Base-by-base conservation (phyloP, 305 asterid genomes). In the Fraxinus sp. region DNA sequence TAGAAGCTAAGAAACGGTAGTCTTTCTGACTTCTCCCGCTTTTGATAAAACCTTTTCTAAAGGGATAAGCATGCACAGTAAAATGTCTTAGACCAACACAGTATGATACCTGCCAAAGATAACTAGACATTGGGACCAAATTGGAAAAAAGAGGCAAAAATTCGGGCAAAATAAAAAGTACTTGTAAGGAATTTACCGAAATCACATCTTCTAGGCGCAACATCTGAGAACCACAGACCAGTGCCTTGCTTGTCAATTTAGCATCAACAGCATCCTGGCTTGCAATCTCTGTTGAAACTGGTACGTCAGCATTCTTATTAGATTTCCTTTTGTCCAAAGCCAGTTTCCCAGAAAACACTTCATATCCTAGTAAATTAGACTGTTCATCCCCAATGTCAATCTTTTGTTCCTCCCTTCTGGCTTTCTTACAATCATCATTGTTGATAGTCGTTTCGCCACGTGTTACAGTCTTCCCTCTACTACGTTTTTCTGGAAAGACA, bases 331-430 rank as follows among this genome's bases (percentile, higher is more conserved):
- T 90, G 82, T 93, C 97, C 79, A 86, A 81, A 37, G 90, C 90
- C 86, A 96, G 93, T 88, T 96, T 94, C 59, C 98, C 98, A 5
- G 92, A 87, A 83, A 91, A 88, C 13, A 96, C 95, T 79, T 93
- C 97, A 87, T 93, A 94, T 73, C 99, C 98, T 78, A 96, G 87
- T 83, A 96, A 91, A 87, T 93, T 95, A 74, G 97, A 94, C 82
- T 93, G 87, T 86, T 96, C 98, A 80, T 96, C 98, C 81, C 94
- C 99, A 76, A 94, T 86, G 86, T 94, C 98, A 86, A 96, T 91
- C 88, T 86, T 91, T 70, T 89, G 95, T 79, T 94, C 99, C 81
- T 84, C 91, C 82, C 89, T 81, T 84, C 89, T 91, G 74, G 86
- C 84, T 81, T 86, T 91, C 86, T 85, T 83, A 66, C 88, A 78